These are phyloP conservation scores for Catenaria anguillulae DNA, from an alignment of 371 early-diverging fungal species.

Conservation along the genomic window DNA sequence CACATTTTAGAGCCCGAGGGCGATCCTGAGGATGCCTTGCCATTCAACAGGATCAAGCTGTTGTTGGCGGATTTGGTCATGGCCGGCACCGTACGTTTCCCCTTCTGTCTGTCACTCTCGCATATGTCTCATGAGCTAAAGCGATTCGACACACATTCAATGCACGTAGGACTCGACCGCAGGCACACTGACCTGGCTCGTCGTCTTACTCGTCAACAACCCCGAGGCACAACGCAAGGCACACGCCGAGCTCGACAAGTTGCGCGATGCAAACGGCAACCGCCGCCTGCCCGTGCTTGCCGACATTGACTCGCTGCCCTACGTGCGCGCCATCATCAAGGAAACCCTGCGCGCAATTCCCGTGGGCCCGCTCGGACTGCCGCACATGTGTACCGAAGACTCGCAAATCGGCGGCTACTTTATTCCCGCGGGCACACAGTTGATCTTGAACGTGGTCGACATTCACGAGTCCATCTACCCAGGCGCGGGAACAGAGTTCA, in stretches of 20 bases:
- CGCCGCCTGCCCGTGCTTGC: constrained; percentile 10
- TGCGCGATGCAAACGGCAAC: no score
- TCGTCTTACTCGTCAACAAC: not conserved
- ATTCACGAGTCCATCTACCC: constrained; percentile 20
- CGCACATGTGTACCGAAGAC: constrained; percentile 26
- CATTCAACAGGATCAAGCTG: constrained; percentile 1
- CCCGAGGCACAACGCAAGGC: not conserved
- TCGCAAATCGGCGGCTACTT: constrained; percentile 25
- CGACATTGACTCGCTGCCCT: constrained; percentile 14
- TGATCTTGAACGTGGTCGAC: constrained; percentile 28
- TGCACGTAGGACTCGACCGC: not conserved
- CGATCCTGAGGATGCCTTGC: not conserved
- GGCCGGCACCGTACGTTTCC: not conserved
- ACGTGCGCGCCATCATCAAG: constrained; percentile 29
- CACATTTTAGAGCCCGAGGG: not conserved
- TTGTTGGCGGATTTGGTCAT: not conserved
- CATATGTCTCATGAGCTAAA: not conserved
- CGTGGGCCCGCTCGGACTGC: constrained; percentile 28
- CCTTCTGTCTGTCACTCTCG: no score
- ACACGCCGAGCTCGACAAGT: no score
- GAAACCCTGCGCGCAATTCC: constrained; percentile 27
- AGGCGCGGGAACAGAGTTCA: constrained; percentile 18
- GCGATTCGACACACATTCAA: not conserved
- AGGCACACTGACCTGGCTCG: not conserved
- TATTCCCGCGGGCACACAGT: constrained; percentile 29